Evolutionary conservation across 495 filamentous ascomycete species (phyloP), one percentile per base, ranked within the genome.

Genomic region (Aspergillus saccharolyticus): DNA sequence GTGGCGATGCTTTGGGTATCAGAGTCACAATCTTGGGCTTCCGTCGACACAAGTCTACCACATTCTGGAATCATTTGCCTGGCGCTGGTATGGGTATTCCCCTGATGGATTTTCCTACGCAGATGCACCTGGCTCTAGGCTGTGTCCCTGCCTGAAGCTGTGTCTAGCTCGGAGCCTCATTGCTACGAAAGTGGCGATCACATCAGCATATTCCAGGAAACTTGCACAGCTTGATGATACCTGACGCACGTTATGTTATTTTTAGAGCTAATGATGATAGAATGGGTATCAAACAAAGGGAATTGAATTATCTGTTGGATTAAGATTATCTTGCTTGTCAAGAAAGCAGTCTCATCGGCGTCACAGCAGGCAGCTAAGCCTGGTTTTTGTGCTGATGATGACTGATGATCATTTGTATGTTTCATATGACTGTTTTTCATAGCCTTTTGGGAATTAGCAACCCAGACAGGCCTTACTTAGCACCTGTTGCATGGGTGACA

Each of bases 191-290:
- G 7, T 6, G 33, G 21, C 20, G 46, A 28, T 22, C 33, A 39
- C 33, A 39, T 49, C 46, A 25, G 25, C 46, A 25, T 49, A 12
- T 49, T 49, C 46, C 19, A 22, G 21, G 18, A 25, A n/a, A 22
- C 44, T 46, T 24, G 30, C 44, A 33, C 42, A 18, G 19, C 42
- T 52, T 46, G 18, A 52, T 20, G 48, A 57, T 57, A 57, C 55
- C 55, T 42, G 25, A 57, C 33, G 44, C n/a, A 47, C 47, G 52
- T 16, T 17, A 8, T 55, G 25, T 30, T 52, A 57, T 57, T 57
- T 44, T 53, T 57, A 57, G 55, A 52, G 42, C 14, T 33, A 52
- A 47, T 52, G 47, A 49, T 24, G 46, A 21, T 21, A 5, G 25
- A 25, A n/a, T n/a, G n/a, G n/a, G n/a, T n/a, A n/a, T n/a, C n/a